Conservation (phyloP, 1,284 basidiomycete species). For the Austroboletus novae-zelandiae region DNA sequence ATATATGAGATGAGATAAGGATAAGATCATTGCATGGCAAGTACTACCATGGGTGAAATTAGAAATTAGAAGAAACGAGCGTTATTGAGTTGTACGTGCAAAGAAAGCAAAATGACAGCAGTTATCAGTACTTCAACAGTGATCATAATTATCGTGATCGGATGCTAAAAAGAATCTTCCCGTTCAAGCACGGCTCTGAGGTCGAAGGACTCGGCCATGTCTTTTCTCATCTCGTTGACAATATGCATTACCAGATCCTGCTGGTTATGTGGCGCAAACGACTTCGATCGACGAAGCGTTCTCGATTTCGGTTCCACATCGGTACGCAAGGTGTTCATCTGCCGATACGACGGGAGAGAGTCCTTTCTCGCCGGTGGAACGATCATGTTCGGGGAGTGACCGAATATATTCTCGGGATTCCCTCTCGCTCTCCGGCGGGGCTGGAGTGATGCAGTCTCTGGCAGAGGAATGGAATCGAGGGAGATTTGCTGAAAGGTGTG, state of each 20-base stretch:
- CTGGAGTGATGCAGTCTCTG: slow-evolving; percentile 2
- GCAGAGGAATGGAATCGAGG: slow-evolving; percentile 13
- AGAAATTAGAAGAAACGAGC: not conserved
- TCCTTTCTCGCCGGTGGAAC: slow-evolving; percentile 18
- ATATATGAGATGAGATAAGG: too few relatives aligned
- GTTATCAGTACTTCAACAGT: too few relatives aligned
- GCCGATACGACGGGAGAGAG: slow-evolving; percentile 4
- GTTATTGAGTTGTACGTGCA: not conserved
- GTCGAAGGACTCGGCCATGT: not conserved
- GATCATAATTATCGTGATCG: not conserved
- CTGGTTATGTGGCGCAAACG: slow-evolving; percentile 11
- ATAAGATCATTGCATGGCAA: too few relatives aligned
- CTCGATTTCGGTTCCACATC: not conserved
- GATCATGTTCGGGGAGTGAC: slow-evolving; percentile 9
- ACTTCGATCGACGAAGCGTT: slow-evolving; percentile 27
- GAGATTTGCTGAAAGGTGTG: slow-evolving; percentile 8
- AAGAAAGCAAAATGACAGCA: not conserved
- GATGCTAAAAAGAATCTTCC: not conserved
- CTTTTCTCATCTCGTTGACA: slow-evolving; percentile 23
- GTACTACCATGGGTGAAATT: not conserved
- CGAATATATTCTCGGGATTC: slow-evolving; percentile 9
- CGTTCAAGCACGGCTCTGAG: not conserved
- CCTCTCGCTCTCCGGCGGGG: slow-evolving; percentile 9
- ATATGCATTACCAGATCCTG: slow-evolving; percentile 13
- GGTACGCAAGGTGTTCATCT: not conserved